These are phyloP conservation scores for Wickerhamomyces alni DNA, from an alignment of 805 yeast genomes.

Conservation along the genomic window DNA sequence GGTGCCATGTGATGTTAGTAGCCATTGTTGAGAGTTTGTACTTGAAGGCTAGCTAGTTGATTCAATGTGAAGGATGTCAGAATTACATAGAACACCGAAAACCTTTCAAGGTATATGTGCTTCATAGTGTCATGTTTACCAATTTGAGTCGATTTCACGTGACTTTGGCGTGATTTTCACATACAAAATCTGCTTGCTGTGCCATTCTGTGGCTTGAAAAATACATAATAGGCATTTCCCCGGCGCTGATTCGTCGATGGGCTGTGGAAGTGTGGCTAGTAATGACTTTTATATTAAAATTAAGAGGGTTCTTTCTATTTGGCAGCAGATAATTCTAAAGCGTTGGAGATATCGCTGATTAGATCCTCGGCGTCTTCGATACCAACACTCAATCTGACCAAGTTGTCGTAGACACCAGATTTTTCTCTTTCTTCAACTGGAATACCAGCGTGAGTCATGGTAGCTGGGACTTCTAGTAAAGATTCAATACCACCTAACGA, in stretches of 20 bases:
- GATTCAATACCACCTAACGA: slow-evolving; percentile 89
- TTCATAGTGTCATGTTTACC: background rate
- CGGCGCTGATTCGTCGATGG: background rate
- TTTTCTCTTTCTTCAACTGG: slow-evolving; percentile 73
- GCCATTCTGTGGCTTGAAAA: slow-evolving; percentile 10
- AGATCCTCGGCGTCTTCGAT: slow-evolving; percentile 79
- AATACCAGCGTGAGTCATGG: slow-evolving; percentile 90
- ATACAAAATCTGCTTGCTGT: background rate
- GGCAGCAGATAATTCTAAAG: slow-evolving; percentile 33
- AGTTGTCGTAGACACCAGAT: slow-evolving; percentile 75
- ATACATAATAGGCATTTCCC: background rate
- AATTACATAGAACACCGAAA: no score
- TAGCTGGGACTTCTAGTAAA: slow-evolving; percentile 80
- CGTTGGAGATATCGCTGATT: slow-evolving; percentile 64
- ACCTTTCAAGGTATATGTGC: background rate
- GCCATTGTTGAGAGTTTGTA: slow-evolving; percentile 49
- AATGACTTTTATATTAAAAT: no score
- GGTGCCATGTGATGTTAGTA: slow-evolving; percentile 95
- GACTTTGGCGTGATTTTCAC: slow-evolving; percentile 8
- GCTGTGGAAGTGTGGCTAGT: background rate
- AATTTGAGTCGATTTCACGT: slow-evolving; percentile 24
- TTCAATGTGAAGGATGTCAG: no score
- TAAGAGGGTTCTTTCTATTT: no score
- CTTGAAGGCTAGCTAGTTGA: no score
- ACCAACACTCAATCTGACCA: slow-evolving; percentile 80